phyloP scores from a whole-genome alignment of 2,329 filamentous ascomycete genomes.

The Ophiostoma perfectum region DNA sequence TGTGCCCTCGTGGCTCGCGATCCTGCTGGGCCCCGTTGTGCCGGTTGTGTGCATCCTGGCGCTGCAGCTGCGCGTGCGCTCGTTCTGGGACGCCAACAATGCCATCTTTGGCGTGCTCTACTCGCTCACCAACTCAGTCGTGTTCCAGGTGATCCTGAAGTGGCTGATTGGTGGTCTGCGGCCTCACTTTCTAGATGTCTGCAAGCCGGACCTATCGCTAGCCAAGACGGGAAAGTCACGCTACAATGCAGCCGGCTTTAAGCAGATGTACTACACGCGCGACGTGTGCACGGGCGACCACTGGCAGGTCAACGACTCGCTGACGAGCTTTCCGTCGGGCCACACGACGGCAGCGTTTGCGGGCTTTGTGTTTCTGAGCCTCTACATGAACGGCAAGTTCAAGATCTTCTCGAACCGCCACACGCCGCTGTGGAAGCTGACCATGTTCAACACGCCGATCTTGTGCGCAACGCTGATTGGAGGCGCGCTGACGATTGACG shows the following conservation, averaged over 20 bases:
- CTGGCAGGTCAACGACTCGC: constrained; percentile 59
- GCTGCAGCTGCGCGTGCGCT: constrained; percentile 62
- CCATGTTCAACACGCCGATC: constrained; percentile 59
- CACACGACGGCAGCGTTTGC: constrained; percentile 70
- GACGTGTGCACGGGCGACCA: constrained; percentile 64
- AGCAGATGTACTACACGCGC: constrained; percentile 60
- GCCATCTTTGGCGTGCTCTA: constrained; percentile 64
- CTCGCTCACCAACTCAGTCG: constrained; percentile 62
- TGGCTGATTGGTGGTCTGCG: constrained; percentile 67
- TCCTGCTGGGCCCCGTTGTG: constrained; percentile 58
- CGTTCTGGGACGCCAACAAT: constrained; percentile 68
- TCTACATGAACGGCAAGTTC: constrained; percentile 74
- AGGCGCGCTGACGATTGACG: constrained; percentile 64
- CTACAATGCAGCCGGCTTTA: constrained; percentile 44
- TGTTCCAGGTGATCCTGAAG: constrained; percentile 73
- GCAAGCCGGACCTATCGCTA: constrained; percentile 53
- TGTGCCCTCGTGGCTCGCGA: constrained; percentile 65
- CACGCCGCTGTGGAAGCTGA: constrained; percentile 67
- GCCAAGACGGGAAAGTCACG: constrained; percentile 35
- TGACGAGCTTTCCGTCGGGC: constrained; percentile 68
- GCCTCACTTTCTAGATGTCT: constrained; percentile 67
- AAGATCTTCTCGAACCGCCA: constrained; percentile 71
- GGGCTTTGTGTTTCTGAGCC: constrained; percentile 62
- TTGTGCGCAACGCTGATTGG: constrained; percentile 63
- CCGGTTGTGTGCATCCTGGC: constrained; percentile 59